Evolutionary conservation across 345 rosid species (phyloP), one percentile per base, ranked within the genome.

Genomic region (Toxicodendron radicans): DNA sequence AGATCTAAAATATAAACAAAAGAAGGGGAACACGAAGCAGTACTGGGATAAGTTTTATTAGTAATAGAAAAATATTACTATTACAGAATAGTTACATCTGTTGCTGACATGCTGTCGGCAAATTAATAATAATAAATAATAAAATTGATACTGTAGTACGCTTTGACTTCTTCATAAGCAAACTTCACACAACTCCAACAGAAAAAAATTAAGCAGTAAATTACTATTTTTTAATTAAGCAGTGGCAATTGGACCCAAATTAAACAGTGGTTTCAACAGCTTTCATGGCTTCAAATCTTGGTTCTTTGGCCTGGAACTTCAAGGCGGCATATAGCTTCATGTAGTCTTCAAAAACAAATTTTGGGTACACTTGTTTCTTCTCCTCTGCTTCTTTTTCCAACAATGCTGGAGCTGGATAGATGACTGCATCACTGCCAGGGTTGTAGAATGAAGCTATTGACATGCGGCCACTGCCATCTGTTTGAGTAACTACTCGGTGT

Each of bases 231-330:
- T 9, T 5, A 3, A 3, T 79, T 73, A 87, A 72, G 80, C 86
- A 3, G 86, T 81, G 10, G 88, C 80, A 63, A 85, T 75, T 30
- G 90, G 84, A 35, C 73, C 86, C 76, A 53, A 17, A 17, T 24
- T 72, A 11, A 27, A 64, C 75, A 54, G 14, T 53, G 11, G 82
- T 56, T 66, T 76, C 81, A 54, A 80, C 73, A 64, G 89, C 85
- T 70, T 91, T 95, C 91, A 95, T 92, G 66, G 94, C 95, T 81
- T 95, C 90, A 86, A 95, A 95, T 70, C 99, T 90, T 4, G 99
- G 97, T 80, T 91, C 96, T 79, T 95, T 95, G 59, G 99, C 85
- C 75, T 95, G 85, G 83, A 95, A 95, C 76, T 95, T 95, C 48
- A 92, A 79, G 1, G 78, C 84, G 9, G 91, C 81, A 58, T 95